Evolutionary conservation across 768 basidiomycete species (phyloP).

Genomic region (Xerocomellus intermedius): DNA sequence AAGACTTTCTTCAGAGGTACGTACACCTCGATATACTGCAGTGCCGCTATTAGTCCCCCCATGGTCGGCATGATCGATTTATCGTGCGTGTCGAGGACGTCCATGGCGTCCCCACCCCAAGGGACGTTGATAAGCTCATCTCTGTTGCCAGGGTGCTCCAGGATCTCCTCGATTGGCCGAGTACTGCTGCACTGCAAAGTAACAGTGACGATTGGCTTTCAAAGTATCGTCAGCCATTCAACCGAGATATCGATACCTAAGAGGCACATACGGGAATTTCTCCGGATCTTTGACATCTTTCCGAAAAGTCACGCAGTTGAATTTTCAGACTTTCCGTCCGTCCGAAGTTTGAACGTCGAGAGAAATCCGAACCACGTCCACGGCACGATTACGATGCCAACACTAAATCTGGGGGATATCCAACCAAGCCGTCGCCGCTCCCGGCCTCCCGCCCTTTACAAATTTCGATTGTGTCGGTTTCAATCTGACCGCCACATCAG

Average conservation of each 20-base stretch:
- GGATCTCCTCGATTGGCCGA: slow-evolving; percentile 50
- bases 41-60: slow-evolving; percentile 39
- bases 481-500: neutral
- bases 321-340: too few relatives aligned
- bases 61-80: slow-evolving; percentile 34
- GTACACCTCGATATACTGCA: slow-evolving; percentile 51
- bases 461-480: neutral
- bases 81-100: slow-evolving; percentile 5
- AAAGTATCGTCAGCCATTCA: neutral
- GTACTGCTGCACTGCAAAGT: slow-evolving; percentile 58
- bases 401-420: too few relatives aligned
- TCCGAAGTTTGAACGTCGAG: too few relatives aligned
- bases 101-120: slow-evolving; percentile 55
- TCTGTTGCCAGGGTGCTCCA: slow-evolving; percentile 52
- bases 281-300: slow-evolving; percentile 47
- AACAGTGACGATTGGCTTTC: slow-evolving; percentile 46
- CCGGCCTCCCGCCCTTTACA: too few relatives aligned
- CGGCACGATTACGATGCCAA: too few relatives aligned
- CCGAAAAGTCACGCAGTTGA: neutral
- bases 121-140: slow-evolving; percentile 53
- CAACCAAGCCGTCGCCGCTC: too few relatives aligned
- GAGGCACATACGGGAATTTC: slow-evolving; percentile 39
- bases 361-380: too few relatives aligned
- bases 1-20: slow-evolving; percentile 54
- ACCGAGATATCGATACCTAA: too few relatives aligned